Conservation (phyloP, 1,284 basidiomycete species). For the Ganoderma lingzhi region DNA sequence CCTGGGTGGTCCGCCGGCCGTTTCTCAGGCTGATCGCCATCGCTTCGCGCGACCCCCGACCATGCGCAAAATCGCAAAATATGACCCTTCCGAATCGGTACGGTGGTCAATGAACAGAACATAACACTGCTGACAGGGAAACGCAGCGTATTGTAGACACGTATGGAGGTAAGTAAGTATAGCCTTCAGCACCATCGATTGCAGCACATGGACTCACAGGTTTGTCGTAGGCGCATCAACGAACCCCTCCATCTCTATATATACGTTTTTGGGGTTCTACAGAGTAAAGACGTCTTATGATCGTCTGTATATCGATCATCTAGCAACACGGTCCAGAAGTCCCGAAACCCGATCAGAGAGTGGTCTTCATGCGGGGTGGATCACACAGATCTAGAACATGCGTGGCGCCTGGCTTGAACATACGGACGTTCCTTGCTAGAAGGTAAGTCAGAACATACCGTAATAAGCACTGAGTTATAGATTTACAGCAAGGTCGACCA, state of each 20-base stretch:
- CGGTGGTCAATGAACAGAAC: background rate
- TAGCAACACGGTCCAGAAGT: background rate
- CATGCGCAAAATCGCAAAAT: background rate
- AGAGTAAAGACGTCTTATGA: background rate
- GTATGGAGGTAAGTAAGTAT: too few relatives aligned
- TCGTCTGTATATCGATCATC: background rate
- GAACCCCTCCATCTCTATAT: too few relatives aligned
- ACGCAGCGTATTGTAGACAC: background rate
- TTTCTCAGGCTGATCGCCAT: background rate
- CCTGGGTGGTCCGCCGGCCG: background rate
- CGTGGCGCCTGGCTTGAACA: too few relatives aligned
- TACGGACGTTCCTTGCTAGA: too few relatives aligned
- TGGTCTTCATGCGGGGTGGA: too few relatives aligned
- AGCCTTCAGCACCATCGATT: background rate
- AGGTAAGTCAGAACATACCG: too few relatives aligned
- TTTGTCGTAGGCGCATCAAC: too few relatives aligned
- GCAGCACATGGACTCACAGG: background rate
- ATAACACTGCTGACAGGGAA: too few relatives aligned
- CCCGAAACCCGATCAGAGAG: background rate
- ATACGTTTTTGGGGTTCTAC: background rate
- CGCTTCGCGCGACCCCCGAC: background rate
- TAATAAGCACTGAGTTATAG: too few relatives aligned
- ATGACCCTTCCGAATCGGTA: background rate
- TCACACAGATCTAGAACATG: too few relatives aligned
- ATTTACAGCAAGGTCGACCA: too few relatives aligned